These are phyloP conservation scores for Borovskyia barvae DNA, from an alignment of 208 protist species.

Conservation along the genomic window DNA sequence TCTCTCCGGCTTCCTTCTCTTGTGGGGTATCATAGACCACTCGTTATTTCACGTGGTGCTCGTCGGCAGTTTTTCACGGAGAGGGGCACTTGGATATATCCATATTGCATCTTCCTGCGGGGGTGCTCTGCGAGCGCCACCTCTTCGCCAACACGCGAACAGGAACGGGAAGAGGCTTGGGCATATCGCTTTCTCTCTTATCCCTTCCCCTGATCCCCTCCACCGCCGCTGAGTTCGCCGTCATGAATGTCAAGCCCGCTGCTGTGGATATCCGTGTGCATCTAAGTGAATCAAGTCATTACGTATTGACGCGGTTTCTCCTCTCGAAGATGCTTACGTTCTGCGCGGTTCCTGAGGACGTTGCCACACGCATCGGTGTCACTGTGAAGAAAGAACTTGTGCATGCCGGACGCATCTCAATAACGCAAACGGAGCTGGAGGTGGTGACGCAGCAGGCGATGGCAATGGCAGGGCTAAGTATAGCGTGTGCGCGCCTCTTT, in stretches of 20 bases:
- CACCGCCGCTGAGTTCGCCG: not conserved
- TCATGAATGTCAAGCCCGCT: slow-evolving; percentile 78
- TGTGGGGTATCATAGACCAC: too few species aligned
- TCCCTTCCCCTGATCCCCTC: too few species aligned
- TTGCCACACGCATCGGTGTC: slow-evolving; percentile 49
- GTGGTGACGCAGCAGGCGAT: slow-evolving; percentile 23
- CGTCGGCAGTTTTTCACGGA: too few species aligned
- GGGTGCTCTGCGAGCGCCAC: too few species aligned
- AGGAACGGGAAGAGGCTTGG: too few species aligned
- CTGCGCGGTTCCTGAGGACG: slow-evolving; percentile 39
- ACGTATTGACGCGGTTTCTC: slow-evolving; percentile 62
- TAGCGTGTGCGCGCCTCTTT: slow-evolving; percentile 27
- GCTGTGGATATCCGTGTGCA: slow-evolving; percentile 60
- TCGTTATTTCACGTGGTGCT: too few species aligned
- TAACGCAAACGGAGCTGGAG: slow-evolving; percentile 49
- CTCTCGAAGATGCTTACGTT: slow-evolving; percentile 70
- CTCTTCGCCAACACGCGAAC: too few species aligned
- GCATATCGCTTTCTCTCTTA: too few species aligned
- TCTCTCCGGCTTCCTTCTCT: too few species aligned
- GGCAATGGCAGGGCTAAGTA: slow-evolving; percentile 29
- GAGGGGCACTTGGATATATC: too few species aligned
- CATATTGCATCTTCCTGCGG: too few species aligned
- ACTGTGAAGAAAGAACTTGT: slow-evolving; percentile 62
- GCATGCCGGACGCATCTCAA: slow-evolving; percentile 28
- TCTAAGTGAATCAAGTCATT: slow-evolving; percentile 49